These are phyloP conservation scores for Cucumis melo DNA, from an alignment of 306 rosid species.

Conservation along the genomic window DNA sequence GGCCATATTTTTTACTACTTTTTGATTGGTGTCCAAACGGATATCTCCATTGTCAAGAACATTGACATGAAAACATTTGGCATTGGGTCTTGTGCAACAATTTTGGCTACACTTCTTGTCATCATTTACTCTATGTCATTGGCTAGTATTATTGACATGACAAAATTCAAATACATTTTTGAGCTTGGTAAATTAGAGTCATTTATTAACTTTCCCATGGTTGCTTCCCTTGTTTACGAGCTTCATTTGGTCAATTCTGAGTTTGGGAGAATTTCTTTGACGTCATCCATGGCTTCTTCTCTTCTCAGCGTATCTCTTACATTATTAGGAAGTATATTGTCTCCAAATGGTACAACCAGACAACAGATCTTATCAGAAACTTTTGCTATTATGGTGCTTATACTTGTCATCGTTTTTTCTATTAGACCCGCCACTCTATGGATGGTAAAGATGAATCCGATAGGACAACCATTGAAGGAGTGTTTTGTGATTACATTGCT, in stretches of 20 bases:
- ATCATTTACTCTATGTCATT: background rate
- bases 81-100: conserved; percentile 10
- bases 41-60: conserved; percentile 6
- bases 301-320: background rate
- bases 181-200: background rate
- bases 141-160: background rate
- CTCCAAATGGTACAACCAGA: background rate
- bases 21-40: conserved; percentile 23
- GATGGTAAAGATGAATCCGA: conserved; percentile 12
- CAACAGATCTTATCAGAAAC: background rate
- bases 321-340: background rate
- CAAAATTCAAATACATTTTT: background rate
- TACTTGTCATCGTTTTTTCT: background rate
- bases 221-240: conserved; percentile 15
- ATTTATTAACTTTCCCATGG: conserved; percentile 7
- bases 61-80: conserved; percentile 5
- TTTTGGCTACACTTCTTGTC: background rate
- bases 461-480: conserved; percentile 12
- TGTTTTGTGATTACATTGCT: background rate
- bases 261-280: conserved; percentile 15
- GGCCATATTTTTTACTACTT: conserved; percentile 21
- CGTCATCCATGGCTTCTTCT: conserved; percentile 13
- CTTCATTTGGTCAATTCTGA: conserved; percentile 24
- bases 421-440: conserved; percentile 3
- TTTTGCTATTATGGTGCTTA: background rate